Conservation (phyloP, 2,329 filamentous ascomycete species). For the Arthrinium phaeospermum region DNA sequence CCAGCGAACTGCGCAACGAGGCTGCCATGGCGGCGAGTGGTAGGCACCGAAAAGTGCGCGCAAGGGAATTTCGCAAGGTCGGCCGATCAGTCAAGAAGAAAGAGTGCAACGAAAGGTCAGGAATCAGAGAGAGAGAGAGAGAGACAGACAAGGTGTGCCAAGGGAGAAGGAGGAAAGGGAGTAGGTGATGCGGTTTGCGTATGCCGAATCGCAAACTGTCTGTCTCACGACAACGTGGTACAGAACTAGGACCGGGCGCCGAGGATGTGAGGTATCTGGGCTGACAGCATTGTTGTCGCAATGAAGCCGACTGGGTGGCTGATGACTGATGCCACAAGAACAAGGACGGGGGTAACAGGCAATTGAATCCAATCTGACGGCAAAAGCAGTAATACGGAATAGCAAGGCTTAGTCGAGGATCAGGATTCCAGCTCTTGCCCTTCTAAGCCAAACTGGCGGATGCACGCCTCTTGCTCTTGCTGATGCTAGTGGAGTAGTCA, state of each 20-base stretch:
- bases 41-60: constrained; percentile 14
- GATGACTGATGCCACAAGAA: background rate
- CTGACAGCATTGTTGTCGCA: constrained; percentile 5
- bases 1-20: constrained; percentile 22
- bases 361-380: background rate
- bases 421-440: background rate
- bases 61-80: background rate
- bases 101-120: background rate
- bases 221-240: constrained; percentile 13
- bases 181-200: background rate
- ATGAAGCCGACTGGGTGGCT: background rate
- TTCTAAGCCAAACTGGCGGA: background rate
- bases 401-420: background rate
- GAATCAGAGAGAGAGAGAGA: background rate
- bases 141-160: background rate
- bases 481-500: background rate
- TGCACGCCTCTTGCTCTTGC: background rate
- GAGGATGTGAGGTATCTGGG: background rate
- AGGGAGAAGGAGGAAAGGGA: background rate
- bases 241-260: background rate
- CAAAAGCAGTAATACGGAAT: background rate
- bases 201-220: background rate
- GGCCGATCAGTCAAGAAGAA: background rate
- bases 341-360: background rate
- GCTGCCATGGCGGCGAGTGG: constrained; percentile 25